Base-by-base conservation (phyloP, 1,284 basidiomycete genomes). In the Chalciporus sp. region DNA sequence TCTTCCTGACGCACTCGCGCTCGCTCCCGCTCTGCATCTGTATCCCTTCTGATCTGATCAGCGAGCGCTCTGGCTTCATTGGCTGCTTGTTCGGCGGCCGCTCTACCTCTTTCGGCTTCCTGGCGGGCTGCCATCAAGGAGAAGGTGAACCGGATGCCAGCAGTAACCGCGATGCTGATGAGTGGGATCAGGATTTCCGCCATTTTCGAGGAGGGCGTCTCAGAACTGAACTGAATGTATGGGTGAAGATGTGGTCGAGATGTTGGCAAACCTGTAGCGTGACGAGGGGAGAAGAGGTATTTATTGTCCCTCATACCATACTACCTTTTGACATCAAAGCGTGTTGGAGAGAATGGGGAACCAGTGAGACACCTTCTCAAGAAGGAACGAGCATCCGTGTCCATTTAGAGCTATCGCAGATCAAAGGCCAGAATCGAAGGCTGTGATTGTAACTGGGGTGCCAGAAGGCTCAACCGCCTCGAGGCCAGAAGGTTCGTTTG, bases 81-180 rank as follows among this genome's bases (percentile, higher is more conserved):
- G 7, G 56, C 64, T 0, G 52, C 39, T 3, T 39, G 16, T 20
- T 61, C 58, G 3, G 66, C 64, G 0, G 28, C 14, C 23, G 4
- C 29, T 9, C 23, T 43, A 0, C 53, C 63, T 0, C 5, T 4
- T 37, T 69, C 62, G 3, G 68, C 66, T 0, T 9, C 4, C 1
- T 55, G 56, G 1, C 52, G 64, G 6, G 51, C 59, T 16, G 56
- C 1, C 16, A 67, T 68, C 0, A 51, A 53, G 0, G 14, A 23
- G 40, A 23, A 23, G 6, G 6, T 23, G 40, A 20, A 37, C 1
- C 16, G 4, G n/a, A 37, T 5, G 6, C n/a, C 4, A 11, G 17
- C 6, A 17, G n/a, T n/a, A 9, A 7, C 7, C n/a, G 16, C 12
- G 33, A 35, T 5, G 35, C 35, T 23, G 12, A 33, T 6, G 40